Base-by-base conservation (phyloP, 2,329 filamentous ascomycete species). In the Zasmidium cellare region DNA sequence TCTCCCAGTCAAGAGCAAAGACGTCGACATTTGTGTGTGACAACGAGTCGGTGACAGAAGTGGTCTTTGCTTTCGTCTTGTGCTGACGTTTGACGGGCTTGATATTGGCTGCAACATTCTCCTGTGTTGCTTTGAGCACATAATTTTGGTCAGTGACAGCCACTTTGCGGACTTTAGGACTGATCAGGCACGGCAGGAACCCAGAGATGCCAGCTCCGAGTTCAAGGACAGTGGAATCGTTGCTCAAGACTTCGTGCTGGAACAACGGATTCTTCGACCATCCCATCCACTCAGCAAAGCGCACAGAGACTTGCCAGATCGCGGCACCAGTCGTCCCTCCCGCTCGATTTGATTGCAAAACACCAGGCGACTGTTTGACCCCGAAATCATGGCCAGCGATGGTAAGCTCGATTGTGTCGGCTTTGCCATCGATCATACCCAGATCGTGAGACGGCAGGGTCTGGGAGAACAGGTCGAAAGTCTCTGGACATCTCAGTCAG, bases 121-220 rank as follows among this genome's bases (percentile, higher is more conserved):
- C 83, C 60, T 84, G 83, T n/a, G 96, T 77, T 0, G 93, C 76
- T 60, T 86, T 88, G 58, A 89, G 81, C 1, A 96, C 89, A 73
- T 97, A 97, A 46, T 85, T 76, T 74, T 97, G 93, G 72, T 99
- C 94, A 0, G 92, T 96, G 47, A 94, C 85, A 46, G 92, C 80
- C 71, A 94, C 96, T 58, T 79, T 79, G 5, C 70, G 62, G 18
- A 96, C 80, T 2, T 76, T 77, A 1, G 84, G 82, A 1, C 84
- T 82, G 12, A 96, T 75, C 6, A 85, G 78, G 38, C 94, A 78
- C 2, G 88, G 91, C 31, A 92, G 84, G 35, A 97, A 80, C 18
- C 88, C 91, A 0, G 92, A 90, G 55, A 96, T 88, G 54, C 94
- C 94, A 72, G 91, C 92, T 46, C 94, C 94, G 5, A 99, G 84